Conservation (phyloP, 768 basidiomycete species). For the Agaricus blazei region DNA sequence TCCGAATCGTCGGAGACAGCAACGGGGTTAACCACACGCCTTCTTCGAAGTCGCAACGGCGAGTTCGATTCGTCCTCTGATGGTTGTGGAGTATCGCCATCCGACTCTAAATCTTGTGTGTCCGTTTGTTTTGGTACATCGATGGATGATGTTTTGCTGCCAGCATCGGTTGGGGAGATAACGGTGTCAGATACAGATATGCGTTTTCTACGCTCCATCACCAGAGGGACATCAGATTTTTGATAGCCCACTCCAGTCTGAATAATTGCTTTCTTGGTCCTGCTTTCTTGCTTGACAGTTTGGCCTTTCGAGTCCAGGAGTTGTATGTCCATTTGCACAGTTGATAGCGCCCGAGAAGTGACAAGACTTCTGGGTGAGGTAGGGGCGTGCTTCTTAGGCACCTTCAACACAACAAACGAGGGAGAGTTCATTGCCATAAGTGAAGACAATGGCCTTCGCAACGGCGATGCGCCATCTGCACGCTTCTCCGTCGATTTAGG, state of each 20-base stretch:
- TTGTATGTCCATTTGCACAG: conserved; percentile 63
- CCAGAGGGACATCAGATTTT: not conserved
- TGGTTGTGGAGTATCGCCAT: not conserved
- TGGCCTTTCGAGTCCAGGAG: conserved; percentile 58
- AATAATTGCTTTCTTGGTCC: conserved; percentile 45
- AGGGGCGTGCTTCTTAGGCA: conserved; percentile 30
- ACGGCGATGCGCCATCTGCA: not conserved
- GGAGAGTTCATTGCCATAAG: conserved; percentile 15
- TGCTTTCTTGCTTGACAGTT: conserved; percentile 53
- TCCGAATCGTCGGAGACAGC: conserved; percentile 49
- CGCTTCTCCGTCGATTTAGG: not conserved
- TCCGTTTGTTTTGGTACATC: not conserved
- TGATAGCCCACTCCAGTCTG: conserved; percentile 23
- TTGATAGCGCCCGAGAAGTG: conserved; percentile 24
- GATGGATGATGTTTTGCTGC: conserved; percentile 3
- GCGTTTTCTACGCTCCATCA: not conserved
- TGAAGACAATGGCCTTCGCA: conserved; percentile 1
- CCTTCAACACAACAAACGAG: conserved; percentile 39
- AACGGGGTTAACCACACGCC: conserved; percentile 19
- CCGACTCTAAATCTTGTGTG: not conserved
- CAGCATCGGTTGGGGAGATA: not conserved
- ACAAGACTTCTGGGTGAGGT: conserved; percentile 20
- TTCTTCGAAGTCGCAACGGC: conserved; percentile 21
- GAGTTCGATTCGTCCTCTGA: conserved; percentile 20
- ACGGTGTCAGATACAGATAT: not conserved